These are phyloP conservation scores for Peronospora farinosa DNA, from an alignment of 352 stramenopile genomes.

Conservation along the genomic window DNA sequence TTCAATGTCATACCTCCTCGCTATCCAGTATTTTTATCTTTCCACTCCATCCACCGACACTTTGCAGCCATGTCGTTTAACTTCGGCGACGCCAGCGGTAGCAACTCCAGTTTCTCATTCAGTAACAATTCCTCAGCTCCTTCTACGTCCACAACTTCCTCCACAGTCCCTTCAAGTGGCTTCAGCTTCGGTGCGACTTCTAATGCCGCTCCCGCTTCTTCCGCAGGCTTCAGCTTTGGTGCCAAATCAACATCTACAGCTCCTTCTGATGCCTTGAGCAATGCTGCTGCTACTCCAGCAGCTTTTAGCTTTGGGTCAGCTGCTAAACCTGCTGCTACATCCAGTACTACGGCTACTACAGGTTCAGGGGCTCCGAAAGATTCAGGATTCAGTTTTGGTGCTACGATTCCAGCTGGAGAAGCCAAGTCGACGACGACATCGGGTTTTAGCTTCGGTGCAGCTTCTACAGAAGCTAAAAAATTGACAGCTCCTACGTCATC, in stretches of 20 bases:
- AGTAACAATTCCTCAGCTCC: conserved; percentile 11
- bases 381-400: conserved; percentile 18
- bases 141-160: conserved; percentile 1
- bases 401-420: conserved; percentile 7
- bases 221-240: conserved; percentile 23
- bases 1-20: neutral
- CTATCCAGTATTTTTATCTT: neutral
- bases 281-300: conserved; percentile 1
- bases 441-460: conserved; percentile 21
- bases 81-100: conserved; percentile 22
- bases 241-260: conserved; percentile 5
- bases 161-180: conserved; percentile 10
- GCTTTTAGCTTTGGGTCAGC: conserved; percentile 22
- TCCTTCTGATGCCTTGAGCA: neutral
- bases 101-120: conserved; percentile 24
- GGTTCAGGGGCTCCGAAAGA: neutral
- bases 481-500: conserved; percentile 2
- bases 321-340: neutral
- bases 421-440: conserved; percentile 10
- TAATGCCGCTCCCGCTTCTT: conserved; percentile 7
- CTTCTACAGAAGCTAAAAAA: conserved; percentile 16
- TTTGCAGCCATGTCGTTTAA: conserved; percentile 34
- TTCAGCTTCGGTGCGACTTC: conserved; percentile 28
- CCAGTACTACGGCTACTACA: neutral
- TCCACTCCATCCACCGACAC: neutral